Evolutionary conservation across 106 monocot genomes (phyloP).

Genomic region (Dendrobium nobile): DNA sequence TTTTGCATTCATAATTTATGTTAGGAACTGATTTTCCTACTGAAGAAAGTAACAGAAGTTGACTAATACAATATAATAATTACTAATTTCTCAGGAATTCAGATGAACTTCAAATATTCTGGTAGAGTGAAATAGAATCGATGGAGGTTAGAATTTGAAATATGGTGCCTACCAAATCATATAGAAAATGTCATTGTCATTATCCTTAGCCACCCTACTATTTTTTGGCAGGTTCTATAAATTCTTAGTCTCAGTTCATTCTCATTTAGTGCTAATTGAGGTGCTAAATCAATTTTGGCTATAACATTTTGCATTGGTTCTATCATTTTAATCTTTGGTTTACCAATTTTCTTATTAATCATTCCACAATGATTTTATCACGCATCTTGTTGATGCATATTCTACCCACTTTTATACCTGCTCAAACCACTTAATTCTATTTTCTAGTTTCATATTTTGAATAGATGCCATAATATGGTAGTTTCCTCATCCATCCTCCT

Average conservation of each 20-base stretch:
- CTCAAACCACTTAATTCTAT: no score
- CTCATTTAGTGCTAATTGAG: not conserved
- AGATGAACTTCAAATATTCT: not conserved
- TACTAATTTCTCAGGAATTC: not conserved
- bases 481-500: no score
- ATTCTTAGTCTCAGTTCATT: not conserved
- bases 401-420: no score
- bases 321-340: not conserved
- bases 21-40: not conserved
- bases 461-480: no score
- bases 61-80: not conserved
- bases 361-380: not conserved
- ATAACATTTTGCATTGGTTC: not conserved
- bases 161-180: not conserved
- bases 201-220: not conserved
- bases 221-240: not conserved
- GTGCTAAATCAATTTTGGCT: not conserved
- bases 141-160: not conserved
- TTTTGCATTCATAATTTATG: conserved; percentile 4
- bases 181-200: not conserved
- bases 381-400: not conserved
- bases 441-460: no score
- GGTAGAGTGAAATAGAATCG: not conserved
- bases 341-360: not conserved
- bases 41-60: not conserved